Evolutionary conservation across 257 asterid genomes (phyloP).

Genomic region (Solanum virginianum): DNA sequence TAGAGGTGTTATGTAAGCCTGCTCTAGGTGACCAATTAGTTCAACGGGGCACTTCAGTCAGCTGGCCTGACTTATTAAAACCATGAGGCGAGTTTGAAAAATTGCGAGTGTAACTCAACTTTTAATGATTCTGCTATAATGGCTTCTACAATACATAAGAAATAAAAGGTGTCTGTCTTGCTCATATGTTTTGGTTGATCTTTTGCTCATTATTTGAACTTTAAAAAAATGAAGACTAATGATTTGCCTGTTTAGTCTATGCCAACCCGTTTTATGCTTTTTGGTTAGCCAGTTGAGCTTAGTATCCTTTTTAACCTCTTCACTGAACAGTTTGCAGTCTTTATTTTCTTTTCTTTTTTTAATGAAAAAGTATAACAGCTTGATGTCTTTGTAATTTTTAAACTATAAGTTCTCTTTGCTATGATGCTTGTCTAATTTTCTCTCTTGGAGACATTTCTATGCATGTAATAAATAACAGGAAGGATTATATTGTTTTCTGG

Average conservation of each 20-base stretch:
- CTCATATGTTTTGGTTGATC: background rate
- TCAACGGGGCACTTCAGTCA: background rate
- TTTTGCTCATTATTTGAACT: background rate
- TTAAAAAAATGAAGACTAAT: background rate
- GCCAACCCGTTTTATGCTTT: background rate
- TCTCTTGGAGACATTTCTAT: background rate
- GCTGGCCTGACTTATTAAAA: background rate
- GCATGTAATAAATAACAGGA: background rate
- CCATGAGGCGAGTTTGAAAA: background rate
- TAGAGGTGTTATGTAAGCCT: background rate
- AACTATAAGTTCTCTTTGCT: background rate
- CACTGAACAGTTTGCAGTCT: background rate
- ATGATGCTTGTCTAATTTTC: background rate
- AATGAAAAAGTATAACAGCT: background rate
- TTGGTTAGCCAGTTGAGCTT: background rate
- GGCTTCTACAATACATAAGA: background rate
- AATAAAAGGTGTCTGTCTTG: background rate
- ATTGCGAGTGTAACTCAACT: background rate
- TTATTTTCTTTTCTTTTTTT: background rate
- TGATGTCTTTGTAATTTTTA: background rate
- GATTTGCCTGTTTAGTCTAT: background rate
- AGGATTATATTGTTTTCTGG: background rate
- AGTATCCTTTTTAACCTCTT: background rate
- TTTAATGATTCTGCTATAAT: background rate
- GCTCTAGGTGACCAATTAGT: background rate